Conservation (phyloP, 352 stramenopile genomes). For the Phytophthora uliginosa region DNA sequence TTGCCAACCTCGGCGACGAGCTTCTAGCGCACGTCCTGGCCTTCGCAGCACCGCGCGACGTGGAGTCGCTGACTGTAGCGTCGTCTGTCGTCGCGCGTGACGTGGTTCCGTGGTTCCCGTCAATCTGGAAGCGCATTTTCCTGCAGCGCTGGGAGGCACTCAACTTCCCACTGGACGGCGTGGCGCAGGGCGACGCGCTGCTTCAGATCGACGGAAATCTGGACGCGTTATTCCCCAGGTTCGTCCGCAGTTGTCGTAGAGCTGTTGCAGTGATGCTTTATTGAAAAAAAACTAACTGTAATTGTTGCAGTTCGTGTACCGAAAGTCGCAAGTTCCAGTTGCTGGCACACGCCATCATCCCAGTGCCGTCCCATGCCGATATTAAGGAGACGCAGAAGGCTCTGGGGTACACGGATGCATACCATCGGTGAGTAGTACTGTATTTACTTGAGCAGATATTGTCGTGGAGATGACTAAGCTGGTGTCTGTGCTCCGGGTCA, state of each 20-base stretch:
- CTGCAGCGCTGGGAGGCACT: slow-evolving; percentile 62
- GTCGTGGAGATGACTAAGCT: not conserved
- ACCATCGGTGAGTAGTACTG: slow-evolving; percentile 55
- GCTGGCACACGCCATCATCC: slow-evolving; percentile 70
- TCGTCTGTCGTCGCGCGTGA: slow-evolving; percentile 49
- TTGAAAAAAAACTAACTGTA: slow-evolving; percentile 3
- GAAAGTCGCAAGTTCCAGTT: slow-evolving; percentile 82
- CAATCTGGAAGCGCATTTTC: slow-evolving; percentile 74
- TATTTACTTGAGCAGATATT: not conserved
- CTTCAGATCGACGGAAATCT: slow-evolving; percentile 55
- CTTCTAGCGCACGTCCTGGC: slow-evolving; percentile 56
- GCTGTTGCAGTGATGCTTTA: not conserved
- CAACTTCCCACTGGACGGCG: slow-evolving; percentile 65
- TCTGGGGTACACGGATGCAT: slow-evolving; percentile 46
- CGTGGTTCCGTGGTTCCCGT: slow-evolving; percentile 61
- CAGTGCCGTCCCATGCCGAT: slow-evolving; percentile 74
- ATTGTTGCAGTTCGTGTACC: slow-evolving; percentile 43
- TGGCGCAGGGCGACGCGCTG: slow-evolving; percentile 13
- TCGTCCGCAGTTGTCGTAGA: not conserved
- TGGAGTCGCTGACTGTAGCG: slow-evolving; percentile 68
- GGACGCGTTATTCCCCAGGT: slow-evolving; percentile 61
- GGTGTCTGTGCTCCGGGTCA: slow-evolving; percentile 16
- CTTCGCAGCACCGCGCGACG: slow-evolving; percentile 54
- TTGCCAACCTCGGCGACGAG: slow-evolving; percentile 59
- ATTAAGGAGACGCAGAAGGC: slow-evolving; percentile 55